Evolutionary conservation across 306 rosid species (phyloP), one percentile per base, ranked within the genome.

Genomic region (Malus domestica): DNA sequence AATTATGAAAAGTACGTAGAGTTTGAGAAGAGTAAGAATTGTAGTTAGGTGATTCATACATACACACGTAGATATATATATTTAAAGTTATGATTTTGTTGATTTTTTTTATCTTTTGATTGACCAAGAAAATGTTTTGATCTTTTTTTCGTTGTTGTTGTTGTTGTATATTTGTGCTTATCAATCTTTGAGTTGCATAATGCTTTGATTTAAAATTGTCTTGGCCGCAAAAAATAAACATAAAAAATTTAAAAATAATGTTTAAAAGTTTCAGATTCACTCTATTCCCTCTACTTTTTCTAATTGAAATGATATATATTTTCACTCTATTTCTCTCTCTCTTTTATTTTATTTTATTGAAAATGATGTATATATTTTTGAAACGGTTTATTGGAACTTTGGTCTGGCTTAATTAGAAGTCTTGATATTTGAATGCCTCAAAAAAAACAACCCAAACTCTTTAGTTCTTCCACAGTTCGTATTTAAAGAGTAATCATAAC

Each of bases 1-100:
- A 35, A 80, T 18, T 60, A 76, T 80, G 87, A 80, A 80, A 63
- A 57, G 77, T 64, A 68, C 75, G 70, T 63, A 51, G 72, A 73
- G 76, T 81, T 79, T 71, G 1, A 68, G 2, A 51, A 51, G 55
- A 12, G 15, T 51, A 18, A 51, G 19, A 12, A 12, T 14, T 14
- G 19, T 1, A n/a, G 5, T 8, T 9, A 59, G 11, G 14, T 59
- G 40, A 35, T 8, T 25, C 25, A 25, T 5, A 4, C 18, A 52
- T 45, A 64, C 4, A 30, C 4, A 32, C 0, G 2, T 63, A 11
- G 4, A 25, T 8, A 25, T 68, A n/a, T 59, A 68, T 68, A 22
- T 29, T 42, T 8, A 1, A 18, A 35, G 18, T 40, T 67, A 23
- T 51, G 19, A 57, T 71, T 13, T 57, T 55, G 18, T 44, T 20